phyloP scores from a whole-genome alignment of 1,284 basidiomycete genomes.

The Malassezia arunalokei region DNA sequence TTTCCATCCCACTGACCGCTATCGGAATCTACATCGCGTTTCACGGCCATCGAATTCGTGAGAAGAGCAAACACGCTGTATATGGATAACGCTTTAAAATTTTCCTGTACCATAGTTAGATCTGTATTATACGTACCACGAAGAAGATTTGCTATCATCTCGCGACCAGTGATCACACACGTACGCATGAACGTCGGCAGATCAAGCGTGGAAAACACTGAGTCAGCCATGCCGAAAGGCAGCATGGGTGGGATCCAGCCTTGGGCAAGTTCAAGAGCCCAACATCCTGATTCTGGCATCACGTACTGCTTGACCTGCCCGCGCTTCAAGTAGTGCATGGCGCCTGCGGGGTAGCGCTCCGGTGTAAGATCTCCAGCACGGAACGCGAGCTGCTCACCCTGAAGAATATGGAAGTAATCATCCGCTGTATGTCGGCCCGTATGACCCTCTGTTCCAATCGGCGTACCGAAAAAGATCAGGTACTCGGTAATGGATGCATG shows the following conservation, averaged over 20 bases:
- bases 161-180: slow-evolving; percentile 57
- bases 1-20: slow-evolving; percentile 14
- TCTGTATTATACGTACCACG: slow-evolving; percentile 7
- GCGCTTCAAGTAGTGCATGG: slow-evolving; percentile 68
- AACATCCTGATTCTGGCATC: slow-evolving; percentile 79
- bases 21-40: slow-evolving; percentile 9
- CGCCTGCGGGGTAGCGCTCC: slow-evolving; percentile 71
- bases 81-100: slow-evolving; percentile 3
- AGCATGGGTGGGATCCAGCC: slow-evolving; percentile 50
- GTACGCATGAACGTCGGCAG: slow-evolving; percentile 70
- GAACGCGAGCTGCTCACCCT: slow-evolving; percentile 87
- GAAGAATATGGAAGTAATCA: slow-evolving; percentile 92
- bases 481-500: slow-evolving; percentile 82
- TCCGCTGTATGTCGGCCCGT: slow-evolving; percentile 80
- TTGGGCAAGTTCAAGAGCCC: slow-evolving; percentile 83
- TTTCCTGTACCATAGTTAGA: slow-evolving; percentile 5
- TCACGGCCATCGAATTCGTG: slow-evolving; percentile 11
- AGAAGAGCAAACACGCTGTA: slow-evolving; percentile 9
- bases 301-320: slow-evolving; percentile 89
- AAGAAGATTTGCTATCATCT: slow-evolving; percentile 40
- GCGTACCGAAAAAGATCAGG: slow-evolving; percentile 77
- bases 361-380: slow-evolving; percentile 63
- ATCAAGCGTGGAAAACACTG: slow-evolving; percentile 77
- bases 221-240: slow-evolving; percentile 82
- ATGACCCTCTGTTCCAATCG: slow-evolving; percentile 91